A percentile compares a stretch with the other conserved stretches of the same genome.
phyloP scores from a whole-genome alignment of 495 filamentous ascomycete species.

The Penicillium turbatum region DNA sequence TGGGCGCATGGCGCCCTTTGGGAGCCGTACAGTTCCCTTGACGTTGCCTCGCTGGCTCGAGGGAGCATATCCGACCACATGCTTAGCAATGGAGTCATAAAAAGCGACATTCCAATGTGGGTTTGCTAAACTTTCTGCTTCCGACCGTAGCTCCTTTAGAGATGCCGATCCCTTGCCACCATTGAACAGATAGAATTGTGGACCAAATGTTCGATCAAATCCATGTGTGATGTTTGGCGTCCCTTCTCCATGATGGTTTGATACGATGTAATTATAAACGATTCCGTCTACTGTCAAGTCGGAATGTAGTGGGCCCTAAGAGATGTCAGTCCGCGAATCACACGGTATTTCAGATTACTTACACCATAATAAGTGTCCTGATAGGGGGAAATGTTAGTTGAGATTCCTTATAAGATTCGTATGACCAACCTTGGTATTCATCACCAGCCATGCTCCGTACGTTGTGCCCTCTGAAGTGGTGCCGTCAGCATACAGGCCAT shows the following conservation, averaged over 20 bases:
- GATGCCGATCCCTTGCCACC: constrained; percentile 39
- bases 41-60: constrained; percentile 40
- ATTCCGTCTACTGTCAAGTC: constrained; percentile 56
- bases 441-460: constrained; percentile 54
- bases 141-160: constrained; percentile 40
- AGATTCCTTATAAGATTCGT: neutral
- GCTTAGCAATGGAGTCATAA: constrained; percentile 53
- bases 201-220: constrained; percentile 55
- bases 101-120: constrained; percentile 51
- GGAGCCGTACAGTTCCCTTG: constrained; percentile 43
- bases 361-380: constrained; percentile 53
- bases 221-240: constrained; percentile 56
- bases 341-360: constrained; percentile 1
- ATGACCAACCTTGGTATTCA: constrained; percentile 46
- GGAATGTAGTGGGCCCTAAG: constrained; percentile 48
- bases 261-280: constrained; percentile 51
- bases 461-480: constrained; percentile 45
- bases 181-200: constrained; percentile 56
- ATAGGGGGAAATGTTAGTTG: neutral
- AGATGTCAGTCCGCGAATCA: constrained; percentile 3
- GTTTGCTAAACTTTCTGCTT: constrained; percentile 43
- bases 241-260: constrained; percentile 54
- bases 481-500: constrained; percentile 52
- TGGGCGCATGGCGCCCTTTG: constrained; percentile 37
- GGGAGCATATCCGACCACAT: constrained; percentile 50